A percentile compares a stretch with the other conserved stretches of the same genome.
Conservation (phyloP, 345 rosid species). For the Zanthoxylum bungeanum region DNA sequence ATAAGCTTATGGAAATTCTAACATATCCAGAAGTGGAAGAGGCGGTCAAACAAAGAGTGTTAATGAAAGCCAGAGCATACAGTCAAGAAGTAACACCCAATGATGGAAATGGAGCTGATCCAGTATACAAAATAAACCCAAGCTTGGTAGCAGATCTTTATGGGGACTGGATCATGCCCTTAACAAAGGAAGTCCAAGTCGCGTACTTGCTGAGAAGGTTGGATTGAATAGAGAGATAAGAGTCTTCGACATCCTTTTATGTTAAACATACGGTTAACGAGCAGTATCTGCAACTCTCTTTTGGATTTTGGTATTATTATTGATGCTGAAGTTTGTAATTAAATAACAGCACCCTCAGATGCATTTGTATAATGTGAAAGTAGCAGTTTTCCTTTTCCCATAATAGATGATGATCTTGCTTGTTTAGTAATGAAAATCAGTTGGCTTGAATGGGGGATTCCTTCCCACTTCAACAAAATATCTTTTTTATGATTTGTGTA, state of each 20-base stretch:
- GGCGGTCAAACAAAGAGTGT: conserved; percentile 59
- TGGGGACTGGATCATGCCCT: conserved; percentile 80
- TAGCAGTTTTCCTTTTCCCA: neutral
- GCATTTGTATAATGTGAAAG: neutral
- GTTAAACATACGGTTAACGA: neutral
- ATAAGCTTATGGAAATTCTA: conserved; percentile 49
- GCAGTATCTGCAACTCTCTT: neutral
- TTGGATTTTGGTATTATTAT: neutral
- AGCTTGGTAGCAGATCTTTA: conserved; percentile 59
- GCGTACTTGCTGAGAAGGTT: conserved; percentile 69
- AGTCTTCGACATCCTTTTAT: neutral
- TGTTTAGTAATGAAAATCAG: neutral
- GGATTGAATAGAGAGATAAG: conserved; percentile 32
- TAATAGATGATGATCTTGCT: neutral
- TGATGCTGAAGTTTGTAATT: neutral
- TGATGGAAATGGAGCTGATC: conserved; percentile 21
- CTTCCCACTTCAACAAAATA: too few species aligned
- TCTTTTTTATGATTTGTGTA: neutral
- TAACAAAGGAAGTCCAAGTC: conserved; percentile 82
- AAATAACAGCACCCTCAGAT: too few species aligned
- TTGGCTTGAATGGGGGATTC: neutral
- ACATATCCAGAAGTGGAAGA: conserved; percentile 60
- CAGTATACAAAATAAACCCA: conserved; percentile 61
- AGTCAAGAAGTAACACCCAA: conserved; percentile 46
- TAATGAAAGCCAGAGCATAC: conserved; percentile 56